Percentiles rank a stretch among this genome's conserved stretches.
Conservation (phyloP, 1,284 basidiomycete genomes). For the Ustanciosporium gigantosporum region DNA sequence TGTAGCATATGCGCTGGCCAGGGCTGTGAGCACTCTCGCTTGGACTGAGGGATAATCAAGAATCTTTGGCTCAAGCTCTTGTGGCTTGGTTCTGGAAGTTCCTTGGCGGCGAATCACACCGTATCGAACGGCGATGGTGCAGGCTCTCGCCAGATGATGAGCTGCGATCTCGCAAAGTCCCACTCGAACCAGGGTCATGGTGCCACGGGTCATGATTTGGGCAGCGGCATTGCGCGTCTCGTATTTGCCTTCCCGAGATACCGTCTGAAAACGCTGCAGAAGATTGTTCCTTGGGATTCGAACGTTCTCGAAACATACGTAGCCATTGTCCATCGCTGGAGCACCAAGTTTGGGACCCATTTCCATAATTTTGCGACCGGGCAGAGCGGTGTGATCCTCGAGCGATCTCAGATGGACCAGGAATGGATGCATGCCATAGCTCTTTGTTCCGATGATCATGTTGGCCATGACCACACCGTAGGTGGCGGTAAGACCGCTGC, state of each 20-base stretch:
- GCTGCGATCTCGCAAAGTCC: slow-evolving; percentile 49
- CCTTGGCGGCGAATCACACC: slow-evolving; percentile 44
- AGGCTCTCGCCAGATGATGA: slow-evolving; percentile 41
- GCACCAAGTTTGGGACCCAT: slow-evolving; percentile 49
- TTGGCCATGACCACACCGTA: slow-evolving; percentile 50
- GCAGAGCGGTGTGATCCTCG: slow-evolving; percentile 35
- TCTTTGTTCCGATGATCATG: slow-evolving; percentile 34
- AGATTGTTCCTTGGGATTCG: slow-evolving; percentile 39
- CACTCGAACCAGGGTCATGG: slow-evolving; percentile 49
- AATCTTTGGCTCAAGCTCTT: slow-evolving; percentile 42
- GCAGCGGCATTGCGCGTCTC: slow-evolving; percentile 34
- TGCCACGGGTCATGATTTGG: slow-evolving; percentile 46
- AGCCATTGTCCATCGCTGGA: slow-evolving; percentile 50
- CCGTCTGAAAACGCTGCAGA: slow-evolving; percentile 40
- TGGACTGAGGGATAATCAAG: slow-evolving; percentile 47
- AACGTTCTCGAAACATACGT: slow-evolving; percentile 34
- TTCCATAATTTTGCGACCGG: slow-evolving; percentile 36
- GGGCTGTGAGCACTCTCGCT: slow-evolving; percentile 40
- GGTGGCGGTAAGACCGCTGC: slow-evolving; percentile 44
- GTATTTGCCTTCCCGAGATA: slow-evolving; percentile 36
- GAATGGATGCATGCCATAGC: slow-evolving; percentile 52
- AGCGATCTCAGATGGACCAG: slow-evolving; percentile 45
- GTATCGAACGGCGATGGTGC: slow-evolving; percentile 44
- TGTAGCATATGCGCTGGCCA: slow-evolving; percentile 43
- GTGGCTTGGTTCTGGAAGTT: slow-evolving; percentile 20